Base-by-base conservation (phyloP, 805 yeast genomes). In the Barnettozyma pratensis region DNA sequence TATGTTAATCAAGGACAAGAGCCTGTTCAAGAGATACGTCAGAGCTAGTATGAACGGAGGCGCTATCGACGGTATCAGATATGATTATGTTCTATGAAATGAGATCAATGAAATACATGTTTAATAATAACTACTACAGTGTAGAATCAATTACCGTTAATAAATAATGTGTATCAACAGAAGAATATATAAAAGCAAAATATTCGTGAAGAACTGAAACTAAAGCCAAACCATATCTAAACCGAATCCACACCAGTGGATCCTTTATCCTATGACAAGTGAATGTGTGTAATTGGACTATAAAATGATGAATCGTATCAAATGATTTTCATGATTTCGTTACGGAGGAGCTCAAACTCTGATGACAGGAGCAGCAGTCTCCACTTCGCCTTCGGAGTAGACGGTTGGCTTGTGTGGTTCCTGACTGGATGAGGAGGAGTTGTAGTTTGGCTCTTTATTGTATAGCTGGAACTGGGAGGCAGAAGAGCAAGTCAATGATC, bases 1-100 rank as follows among this genome's bases (percentile, higher is more conserved):
- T 41, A 72, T 72, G 29, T 66, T 83, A 48, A 69, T 65, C 10
- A 68, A 66, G 49, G 74, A 74, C 59, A 73, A 74, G 14, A 62
- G 64, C 3, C 53, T 61, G 37, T 92, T 90, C 65, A 72, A 72
- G 25, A 62, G 71, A 26, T 75, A 79, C 50, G 97, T 87, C 3
- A 62, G 59, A 36, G 60, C 65, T 14, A 66, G 92, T 4, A 87
- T 91, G 95, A 65, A 68, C 38, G 98, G 98, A n/a, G 80, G 83
- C 0, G 62, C 63, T 37, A 75, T 88, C 11, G 79, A 77, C 35
- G 74, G 74, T 36, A 80, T 75, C 37, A 59, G 62, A 49, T 90
- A 82, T 62, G 96, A 90, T 59, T 63, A 70, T 42, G 94, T 89
- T 7, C 53, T 69, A 30, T 48, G 41, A 19, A 19, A 19, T 19